These are phyloP conservation scores for Psilocybe tampanensis DNA, from an alignment of 768 basidiomycete species.

Conservation along the genomic window DNA sequence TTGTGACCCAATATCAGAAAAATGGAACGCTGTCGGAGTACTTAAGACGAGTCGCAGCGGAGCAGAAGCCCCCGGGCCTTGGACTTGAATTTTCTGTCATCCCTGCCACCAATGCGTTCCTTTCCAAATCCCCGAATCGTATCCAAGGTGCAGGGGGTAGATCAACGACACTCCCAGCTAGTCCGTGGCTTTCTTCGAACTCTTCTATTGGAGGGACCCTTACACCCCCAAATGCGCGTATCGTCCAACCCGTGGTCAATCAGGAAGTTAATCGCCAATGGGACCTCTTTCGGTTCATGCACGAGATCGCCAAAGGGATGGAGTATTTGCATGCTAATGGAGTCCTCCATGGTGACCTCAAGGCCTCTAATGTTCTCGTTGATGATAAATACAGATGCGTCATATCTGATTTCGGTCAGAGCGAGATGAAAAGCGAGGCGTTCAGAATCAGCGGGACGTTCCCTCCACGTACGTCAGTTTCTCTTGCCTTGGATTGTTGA, in stretches of 20 bases:
- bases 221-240: constrained; percentile 8
- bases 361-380: constrained; percentile 80
- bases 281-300: constrained; percentile 63
- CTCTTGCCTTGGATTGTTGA: not conserved
- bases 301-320: constrained; percentile 86
- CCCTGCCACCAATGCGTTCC: not conserved
- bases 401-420: constrained; percentile 84
- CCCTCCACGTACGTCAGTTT: constrained; percentile 42
- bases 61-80: constrained; percentile 20
- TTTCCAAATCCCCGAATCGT: not conserved
- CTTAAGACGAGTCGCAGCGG: constrained; percentile 43
- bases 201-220: constrained; percentile 1
- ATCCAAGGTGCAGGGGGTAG: constrained; percentile 9
- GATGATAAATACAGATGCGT: constrained; percentile 68
- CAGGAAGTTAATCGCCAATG: constrained; percentile 27
- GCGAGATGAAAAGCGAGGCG: constrained; percentile 76
- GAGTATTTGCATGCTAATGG: constrained; percentile 71
- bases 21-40: constrained; percentile 66
- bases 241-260: constrained; percentile 9
- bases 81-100: constrained; percentile 18
- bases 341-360: constrained; percentile 80
- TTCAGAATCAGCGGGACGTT: constrained; percentile 59
- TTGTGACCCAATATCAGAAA: constrained; percentile 73
- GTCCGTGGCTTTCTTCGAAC: constrained; percentile 4
- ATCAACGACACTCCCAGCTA: constrained; percentile 15